A percentile compares a stretch with the other conserved stretches of the same genome.
Evolutionary conservation across 345 rosid species (phyloP).

Genomic region (Rhodamnia argentea): DNA sequence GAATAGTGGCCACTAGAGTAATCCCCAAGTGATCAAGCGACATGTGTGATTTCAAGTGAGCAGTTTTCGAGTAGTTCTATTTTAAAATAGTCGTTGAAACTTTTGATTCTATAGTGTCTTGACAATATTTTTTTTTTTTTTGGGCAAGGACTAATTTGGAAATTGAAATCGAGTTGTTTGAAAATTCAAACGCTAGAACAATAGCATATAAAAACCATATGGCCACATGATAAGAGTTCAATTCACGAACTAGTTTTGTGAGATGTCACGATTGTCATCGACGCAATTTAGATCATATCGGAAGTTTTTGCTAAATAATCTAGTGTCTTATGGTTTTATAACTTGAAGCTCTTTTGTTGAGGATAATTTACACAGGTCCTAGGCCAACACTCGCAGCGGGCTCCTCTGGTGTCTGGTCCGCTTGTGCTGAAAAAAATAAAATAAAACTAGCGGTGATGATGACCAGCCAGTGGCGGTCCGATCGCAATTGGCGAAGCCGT

Average conservation of each 20-base stretch:
- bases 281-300: too few species aligned
- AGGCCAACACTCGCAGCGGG: neutral
- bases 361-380: neutral
- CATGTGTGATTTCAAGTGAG: neutral
- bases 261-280: neutral
- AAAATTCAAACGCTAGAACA: too few species aligned
- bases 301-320: neutral
- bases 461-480: neutral
- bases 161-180: too few species aligned
- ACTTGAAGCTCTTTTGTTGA: neutral
- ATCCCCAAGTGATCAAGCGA: neutral
- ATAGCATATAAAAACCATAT: too few species aligned
- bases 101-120: too few species aligned
- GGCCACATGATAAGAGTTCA: neutral
- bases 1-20: too few species aligned
- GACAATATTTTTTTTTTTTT: too few species aligned
- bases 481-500: conserved; percentile 67
- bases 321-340: neutral
- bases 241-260: neutral
- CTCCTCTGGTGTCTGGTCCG: neutral
- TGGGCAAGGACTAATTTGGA: too few species aligned
- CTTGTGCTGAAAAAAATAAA: neutral
- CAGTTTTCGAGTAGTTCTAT: neutral
- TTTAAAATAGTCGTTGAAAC: neutral
- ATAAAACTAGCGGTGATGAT: neutral